Evolutionary conservation across 331 rosid species (phyloP).

Genomic region (Quercus tomentella): DNA sequence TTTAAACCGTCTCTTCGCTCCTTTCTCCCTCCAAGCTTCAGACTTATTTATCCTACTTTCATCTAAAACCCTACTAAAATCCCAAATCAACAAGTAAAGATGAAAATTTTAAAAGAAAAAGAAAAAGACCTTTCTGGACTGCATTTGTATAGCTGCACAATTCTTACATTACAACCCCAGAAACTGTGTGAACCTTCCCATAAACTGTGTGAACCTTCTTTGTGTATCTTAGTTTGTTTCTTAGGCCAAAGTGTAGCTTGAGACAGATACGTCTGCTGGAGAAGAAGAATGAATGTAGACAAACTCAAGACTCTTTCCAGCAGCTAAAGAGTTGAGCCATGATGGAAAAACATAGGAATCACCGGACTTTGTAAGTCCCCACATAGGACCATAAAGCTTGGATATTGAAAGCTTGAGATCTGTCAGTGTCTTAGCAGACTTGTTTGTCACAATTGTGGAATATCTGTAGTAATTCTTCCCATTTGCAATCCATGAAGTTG

Average conservation of each 20-base stretch:
- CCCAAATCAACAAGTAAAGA: constrained; percentile 43
- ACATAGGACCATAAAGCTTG: constrained; percentile 82
- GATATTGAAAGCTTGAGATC: constrained; percentile 57
- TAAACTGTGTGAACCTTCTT: constrained; percentile 31
- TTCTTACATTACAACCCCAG: constrained; percentile 42
- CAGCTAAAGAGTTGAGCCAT: constrained; percentile 72
- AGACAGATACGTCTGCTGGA: constrained; percentile 65
- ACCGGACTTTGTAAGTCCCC: constrained; percentile 76
- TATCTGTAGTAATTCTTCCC: constrained; percentile 82
- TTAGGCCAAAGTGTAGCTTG: constrained; percentile 64
- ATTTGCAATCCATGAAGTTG: constrained; percentile 65
- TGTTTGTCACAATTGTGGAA: constrained; percentile 76
- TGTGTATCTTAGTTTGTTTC: constrained; percentile 9
- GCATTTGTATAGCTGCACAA: constrained; percentile 73
- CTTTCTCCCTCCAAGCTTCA: constrained; percentile 71
- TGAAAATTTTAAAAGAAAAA: constrained; percentile 22
- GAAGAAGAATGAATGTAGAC: constrained; percentile 91
- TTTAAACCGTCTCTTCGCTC: constrained; percentile 86
- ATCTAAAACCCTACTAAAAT: constrained; percentile 42
- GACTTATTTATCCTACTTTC: constrained; percentile 54
- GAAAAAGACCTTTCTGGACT: constrained; percentile 41
- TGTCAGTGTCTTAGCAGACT: constrained; percentile 58
- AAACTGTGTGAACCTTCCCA: constrained; percentile 31
- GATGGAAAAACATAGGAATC: constrained; percentile 73
- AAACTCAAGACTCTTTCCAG: constrained; percentile 86